Conservation (phyloP, 2,329 filamentous ascomycete genomes). For the Pyrenochaeta sp. region DNA sequence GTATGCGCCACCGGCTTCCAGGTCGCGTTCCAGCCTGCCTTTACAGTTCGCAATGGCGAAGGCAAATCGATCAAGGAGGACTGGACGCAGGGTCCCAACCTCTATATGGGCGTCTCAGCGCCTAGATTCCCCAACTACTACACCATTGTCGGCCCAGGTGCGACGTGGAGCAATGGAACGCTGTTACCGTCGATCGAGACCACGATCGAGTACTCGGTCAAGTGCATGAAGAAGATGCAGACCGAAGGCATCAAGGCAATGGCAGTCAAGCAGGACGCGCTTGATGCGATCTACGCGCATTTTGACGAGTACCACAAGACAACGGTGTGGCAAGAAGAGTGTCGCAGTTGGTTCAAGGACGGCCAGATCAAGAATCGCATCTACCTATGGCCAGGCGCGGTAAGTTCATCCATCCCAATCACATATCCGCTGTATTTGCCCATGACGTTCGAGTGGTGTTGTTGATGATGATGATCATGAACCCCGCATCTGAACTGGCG, state of each 20-base stretch:
- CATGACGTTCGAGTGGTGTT: neutral
- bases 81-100: slow-evolving; percentile 51
- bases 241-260: slow-evolving; percentile 42
- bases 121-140: slow-evolving; percentile 57
- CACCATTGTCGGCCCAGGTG: slow-evolving; percentile 53
- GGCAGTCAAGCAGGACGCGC: slow-evolving; percentile 40
- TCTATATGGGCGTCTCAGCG: slow-evolving; percentile 54
- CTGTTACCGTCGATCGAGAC: slow-evolving; percentile 57
- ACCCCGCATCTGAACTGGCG: slow-evolving; percentile 34
- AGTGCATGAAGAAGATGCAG: slow-evolving; percentile 46
- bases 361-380: slow-evolving; percentile 44
- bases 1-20: slow-evolving; percentile 47
- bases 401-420: slow-evolving; percentile 25
- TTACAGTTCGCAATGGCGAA: slow-evolving; percentile 51
- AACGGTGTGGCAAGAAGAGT: slow-evolving; percentile 45
- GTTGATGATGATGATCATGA: neutral
- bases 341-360: slow-evolving; percentile 47
- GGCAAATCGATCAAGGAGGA: slow-evolving; percentile 49
- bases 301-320: slow-evolving; percentile 42
- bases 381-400: slow-evolving; percentile 44
- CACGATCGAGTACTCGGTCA: slow-evolving; percentile 44
- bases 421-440: neutral
- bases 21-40: slow-evolving; percentile 53
- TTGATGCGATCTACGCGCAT: slow-evolving; percentile 42
- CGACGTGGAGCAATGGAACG: slow-evolving; percentile 57